phyloP scores from a whole-genome alignment of 768 basidiomycete genomes.

The Arthromyces matolae region DNA sequence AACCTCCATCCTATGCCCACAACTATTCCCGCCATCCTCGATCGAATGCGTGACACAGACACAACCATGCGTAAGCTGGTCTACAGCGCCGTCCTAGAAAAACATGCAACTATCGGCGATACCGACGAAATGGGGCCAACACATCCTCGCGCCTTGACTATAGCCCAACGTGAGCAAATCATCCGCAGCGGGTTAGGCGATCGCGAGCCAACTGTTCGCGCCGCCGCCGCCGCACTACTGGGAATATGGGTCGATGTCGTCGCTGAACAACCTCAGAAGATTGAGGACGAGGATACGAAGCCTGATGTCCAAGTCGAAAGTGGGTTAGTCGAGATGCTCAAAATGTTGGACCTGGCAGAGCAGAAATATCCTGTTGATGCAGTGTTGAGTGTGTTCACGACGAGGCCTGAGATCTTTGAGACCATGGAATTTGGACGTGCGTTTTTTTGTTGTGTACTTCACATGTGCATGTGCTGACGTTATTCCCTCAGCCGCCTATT shows the following conservation, averaged over 20 bases:
- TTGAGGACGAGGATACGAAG: constrained; percentile 25
- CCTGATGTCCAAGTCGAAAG: constrained; percentile 20
- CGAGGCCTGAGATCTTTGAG: constrained; percentile 61
- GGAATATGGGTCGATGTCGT: constrained; percentile 72
- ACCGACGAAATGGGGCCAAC: constrained; percentile 42
- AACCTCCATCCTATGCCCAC: constrained; percentile 57
- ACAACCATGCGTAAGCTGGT: constrained; percentile 67
- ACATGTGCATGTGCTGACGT: not conserved
- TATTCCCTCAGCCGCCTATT: constrained; percentile 58
- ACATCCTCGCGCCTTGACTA: constrained; percentile 62
- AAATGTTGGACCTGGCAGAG: constrained; percentile 56
- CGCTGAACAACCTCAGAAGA: constrained; percentile 30
- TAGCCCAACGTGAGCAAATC: constrained; percentile 72
- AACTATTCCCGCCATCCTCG: constrained; percentile 65
- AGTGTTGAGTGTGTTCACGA: constrained; percentile 66
- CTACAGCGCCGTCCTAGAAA: constrained; percentile 56
- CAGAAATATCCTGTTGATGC: constrained; percentile 66
- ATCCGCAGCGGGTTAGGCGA: constrained; percentile 84
- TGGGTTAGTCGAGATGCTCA: constrained; percentile 19
- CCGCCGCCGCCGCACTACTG: constrained; percentile 70
- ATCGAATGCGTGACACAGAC: constrained; percentile 79
- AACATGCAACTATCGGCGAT: constrained; percentile 28
- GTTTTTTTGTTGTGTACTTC: too few species aligned
- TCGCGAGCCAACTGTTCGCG: constrained; percentile 68
- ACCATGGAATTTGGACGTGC: constrained; percentile 66